These are phyloP conservation scores for Paecilomyces sp. DNA, from an alignment of 2,329 filamentous ascomycete genomes.

Conservation along the genomic window DNA sequence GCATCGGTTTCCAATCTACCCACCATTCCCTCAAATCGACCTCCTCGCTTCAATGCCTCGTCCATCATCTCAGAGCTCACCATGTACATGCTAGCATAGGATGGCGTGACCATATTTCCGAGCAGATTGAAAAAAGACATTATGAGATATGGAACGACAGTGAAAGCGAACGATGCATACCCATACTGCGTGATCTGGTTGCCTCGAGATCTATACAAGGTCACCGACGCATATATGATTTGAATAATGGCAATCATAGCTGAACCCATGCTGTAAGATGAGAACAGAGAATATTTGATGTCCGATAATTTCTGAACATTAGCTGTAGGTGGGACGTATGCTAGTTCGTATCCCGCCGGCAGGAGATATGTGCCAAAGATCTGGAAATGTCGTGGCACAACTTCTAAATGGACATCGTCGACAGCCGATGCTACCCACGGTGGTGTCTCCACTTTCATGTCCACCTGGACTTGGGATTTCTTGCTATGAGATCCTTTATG, in stretches of 20 bases:
- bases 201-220: slow-evolving; percentile 20
- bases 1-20: slow-evolving; percentile 7
- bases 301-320: neutral
- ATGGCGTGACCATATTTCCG: slow-evolving; percentile 13
- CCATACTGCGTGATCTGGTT: slow-evolving; percentile 24
- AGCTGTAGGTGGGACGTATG: slow-evolving; percentile 7
- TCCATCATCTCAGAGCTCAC: slow-evolving; percentile 20
- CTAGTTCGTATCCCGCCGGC: slow-evolving; percentile 8
- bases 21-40: slow-evolving; percentile 16
- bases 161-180: slow-evolving; percentile 29
- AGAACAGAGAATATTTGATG: slow-evolving; percentile 5
- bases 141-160: slow-evolving; percentile 26
- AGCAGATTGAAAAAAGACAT: slow-evolving; percentile 32
- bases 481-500: neutral
- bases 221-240: slow-evolving; percentile 16
- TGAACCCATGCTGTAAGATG: slow-evolving; percentile 17
- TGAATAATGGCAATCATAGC: slow-evolving; percentile 20
- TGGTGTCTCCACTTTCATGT: neutral
- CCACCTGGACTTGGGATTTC: neutral
- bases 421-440: neutral
- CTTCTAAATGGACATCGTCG: neutral
- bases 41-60: slow-evolving; percentile 17
- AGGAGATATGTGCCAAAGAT: slow-evolving; percentile 8
- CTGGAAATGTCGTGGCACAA: slow-evolving; percentile 1
- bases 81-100: slow-evolving; percentile 23